Conservation (phyloP, 2,329 filamentous ascomycete species). For the Penicillium paneum region DNA sequence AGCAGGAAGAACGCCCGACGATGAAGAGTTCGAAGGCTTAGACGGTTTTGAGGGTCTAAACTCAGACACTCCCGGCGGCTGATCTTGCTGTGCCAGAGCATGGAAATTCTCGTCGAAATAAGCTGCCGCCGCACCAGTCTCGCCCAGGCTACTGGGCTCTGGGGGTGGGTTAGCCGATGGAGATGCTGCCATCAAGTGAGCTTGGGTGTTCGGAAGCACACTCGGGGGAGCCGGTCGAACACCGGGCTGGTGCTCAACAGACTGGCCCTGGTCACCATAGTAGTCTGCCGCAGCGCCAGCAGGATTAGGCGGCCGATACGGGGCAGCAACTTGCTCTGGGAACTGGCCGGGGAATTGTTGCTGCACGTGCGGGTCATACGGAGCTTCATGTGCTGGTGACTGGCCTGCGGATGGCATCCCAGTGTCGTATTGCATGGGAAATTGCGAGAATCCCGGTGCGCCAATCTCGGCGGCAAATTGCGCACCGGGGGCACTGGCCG, state of each 20-base stretch:
- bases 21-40: constrained; percentile 29
- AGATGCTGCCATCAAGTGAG: constrained; percentile 56
- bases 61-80: constrained; percentile 14
- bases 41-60: constrained; percentile 27
- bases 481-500: constrained; percentile 24
- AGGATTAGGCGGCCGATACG: constrained; percentile 47
- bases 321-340: constrained; percentile 44
- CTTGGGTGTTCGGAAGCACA: constrained; percentile 54
- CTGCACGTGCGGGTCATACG: constrained; percentile 49
- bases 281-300: constrained; percentile 59
- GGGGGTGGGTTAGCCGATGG: constrained; percentile 51
- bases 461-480: constrained; percentile 32
- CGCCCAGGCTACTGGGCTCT: constrained; percentile 55
- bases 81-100: constrained; percentile 16
- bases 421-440: constrained; percentile 33
- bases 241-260: constrained; percentile 59
- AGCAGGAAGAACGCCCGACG: constrained; percentile 30
- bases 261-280: constrained; percentile 61
- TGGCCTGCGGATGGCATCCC: constrained; percentile 16
- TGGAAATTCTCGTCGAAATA: constrained; percentile 45
- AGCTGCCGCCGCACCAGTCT: constrained; percentile 52
- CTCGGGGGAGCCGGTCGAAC: constrained; percentile 52
- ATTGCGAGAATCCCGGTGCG: constrained; percentile 33
- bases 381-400: constrained; percentile 22
- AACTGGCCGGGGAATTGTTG: constrained; percentile 61